Base-by-base conservation (phyloP, 2,329 filamentous ascomycete species). In the Ampelomyces quisqualis region DNA sequence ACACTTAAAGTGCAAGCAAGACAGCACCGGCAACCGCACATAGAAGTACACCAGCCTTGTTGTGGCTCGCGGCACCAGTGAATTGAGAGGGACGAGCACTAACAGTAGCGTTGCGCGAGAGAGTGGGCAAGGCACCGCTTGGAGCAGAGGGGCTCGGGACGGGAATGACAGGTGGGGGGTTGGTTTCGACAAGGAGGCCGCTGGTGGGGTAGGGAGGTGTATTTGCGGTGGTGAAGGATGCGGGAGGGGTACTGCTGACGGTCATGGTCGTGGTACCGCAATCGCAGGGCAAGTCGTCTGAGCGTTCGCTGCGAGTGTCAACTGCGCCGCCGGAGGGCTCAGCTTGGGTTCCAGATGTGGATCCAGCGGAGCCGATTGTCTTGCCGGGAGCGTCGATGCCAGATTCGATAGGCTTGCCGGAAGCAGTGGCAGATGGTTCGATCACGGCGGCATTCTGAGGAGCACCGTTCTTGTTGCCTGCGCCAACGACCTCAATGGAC, bases 401-500 rank as follows among this genome's bases (percentile, higher is more conserved):
- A 14, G 53, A 55, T 22, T 49, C 57, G 22, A 64, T 29, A 24
- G 55, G 57, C 27, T 49, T 58, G 23, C 38, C 48, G 26, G 55
- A 53, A 7, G 55, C 64, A n/a, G 62, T 50, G 13, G 66, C 60
- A 35, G 60, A 52, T 7, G 57, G 35, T 5, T 53, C 40, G n/a
- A 60, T 49, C 22, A 52, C 43, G 26, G 33, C 47, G 8, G 45
- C 47, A 51, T 64, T 67, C 22, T 54, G 46, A 15, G 60, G 55
- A 20, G 58, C 58, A 34, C 67, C 67, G 5, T 58, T 51, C 23
- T 56, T 53, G 41, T 67, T 60, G 6, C 62, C 64, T 7, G 55
- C 50, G 43, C 62, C 62, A 13, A 70, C 51, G 39, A 73, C 60
- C 45, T 75, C 67, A 61, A 79, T 80, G 58, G 71, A 75, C 49